Evolutionary conservation across 768 basidiomycete species (phyloP).

Genomic region (Filobasidium wieringae): DNA sequence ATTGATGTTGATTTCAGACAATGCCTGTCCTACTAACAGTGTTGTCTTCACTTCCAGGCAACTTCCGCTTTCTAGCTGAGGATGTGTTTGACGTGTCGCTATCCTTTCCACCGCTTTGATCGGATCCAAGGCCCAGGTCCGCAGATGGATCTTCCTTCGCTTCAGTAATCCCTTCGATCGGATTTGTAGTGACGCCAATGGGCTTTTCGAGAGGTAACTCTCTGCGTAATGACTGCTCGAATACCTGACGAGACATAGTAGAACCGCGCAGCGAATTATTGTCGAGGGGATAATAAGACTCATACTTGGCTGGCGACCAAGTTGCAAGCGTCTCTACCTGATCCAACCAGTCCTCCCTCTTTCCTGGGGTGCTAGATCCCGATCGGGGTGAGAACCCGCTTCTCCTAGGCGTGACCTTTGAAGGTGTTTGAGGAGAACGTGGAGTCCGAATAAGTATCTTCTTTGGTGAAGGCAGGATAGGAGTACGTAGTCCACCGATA

Average conservation of each 20-base stretch:
- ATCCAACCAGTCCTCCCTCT: slow-evolving; percentile 4
- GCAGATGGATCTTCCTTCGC: background rate
- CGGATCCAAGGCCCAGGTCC: background rate
- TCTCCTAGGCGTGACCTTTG: background rate
- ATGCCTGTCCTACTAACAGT: background rate
- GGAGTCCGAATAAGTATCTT: background rate
- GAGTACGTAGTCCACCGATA: background rate
- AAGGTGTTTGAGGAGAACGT: background rate
- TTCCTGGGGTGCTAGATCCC: background rate
- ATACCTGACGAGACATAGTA: background rate
- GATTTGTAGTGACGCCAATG: background rate
- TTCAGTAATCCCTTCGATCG: background rate
- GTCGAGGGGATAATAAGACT: background rate
- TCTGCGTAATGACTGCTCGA: background rate
- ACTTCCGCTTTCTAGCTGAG: background rate
- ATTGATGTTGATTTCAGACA: background rate
- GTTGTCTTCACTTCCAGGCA: background rate
- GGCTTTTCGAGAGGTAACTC: background rate
- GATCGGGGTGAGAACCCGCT: background rate
- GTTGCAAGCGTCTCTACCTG: slow-evolving; percentile 8
- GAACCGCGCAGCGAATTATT: background rate
- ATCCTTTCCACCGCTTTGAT: background rate
- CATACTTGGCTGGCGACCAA: slow-evolving; percentile 10
- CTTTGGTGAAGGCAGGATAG: background rate
- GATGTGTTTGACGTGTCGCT: background rate